Conservation (phyloP, 768 basidiomycete species). For the Russula brevipes region DNA sequence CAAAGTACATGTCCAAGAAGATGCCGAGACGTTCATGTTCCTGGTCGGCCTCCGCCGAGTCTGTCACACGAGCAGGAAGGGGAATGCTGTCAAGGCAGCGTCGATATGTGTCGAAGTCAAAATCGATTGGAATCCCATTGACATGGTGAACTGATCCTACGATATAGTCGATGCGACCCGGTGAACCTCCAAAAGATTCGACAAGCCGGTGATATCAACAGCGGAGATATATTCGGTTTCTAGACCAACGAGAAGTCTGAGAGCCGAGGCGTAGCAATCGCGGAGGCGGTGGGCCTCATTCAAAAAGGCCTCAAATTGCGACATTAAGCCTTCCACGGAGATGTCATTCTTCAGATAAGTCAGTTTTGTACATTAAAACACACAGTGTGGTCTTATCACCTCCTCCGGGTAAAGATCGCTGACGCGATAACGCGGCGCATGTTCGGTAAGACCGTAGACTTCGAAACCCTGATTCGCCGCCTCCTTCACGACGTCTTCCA, state of each 20-base stretch:
- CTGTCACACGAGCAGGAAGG: conserved; percentile 28
- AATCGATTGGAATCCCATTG: conserved; percentile 84
- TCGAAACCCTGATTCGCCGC: conserved; percentile 77
- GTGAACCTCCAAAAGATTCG: conserved; percentile 45
- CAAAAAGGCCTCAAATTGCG: conserved; percentile 71
- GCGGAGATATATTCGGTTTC: conserved; percentile 87
- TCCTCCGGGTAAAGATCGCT: conserved; percentile 94
- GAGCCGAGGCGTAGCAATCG: conserved; percentile 50
- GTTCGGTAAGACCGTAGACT: conserved; percentile 86
- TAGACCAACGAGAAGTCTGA: conserved; percentile 78
- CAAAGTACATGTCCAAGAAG: conserved; percentile 72
- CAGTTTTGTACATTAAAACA: neutral
- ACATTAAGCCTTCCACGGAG: conserved; percentile 44
- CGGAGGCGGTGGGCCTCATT: conserved; percentile 77
- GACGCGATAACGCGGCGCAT: conserved; percentile 80
- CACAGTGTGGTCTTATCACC: conserved; percentile 41
- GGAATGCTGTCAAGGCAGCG: conserved; percentile 47
- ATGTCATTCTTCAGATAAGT: conserved; percentile 47
- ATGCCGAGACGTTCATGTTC: conserved; percentile 35
- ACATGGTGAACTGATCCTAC: conserved; percentile 95
- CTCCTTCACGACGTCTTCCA: conserved; percentile 77
- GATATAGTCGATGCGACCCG: conserved; percentile 68
- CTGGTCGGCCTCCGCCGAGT: conserved; percentile 27
- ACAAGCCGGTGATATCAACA: conserved; percentile 56
- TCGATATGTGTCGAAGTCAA: conserved; percentile 69